Base-by-base conservation (phyloP, 1,284 basidiomycete genomes). In the Boletellus deceptivus region DNA sequence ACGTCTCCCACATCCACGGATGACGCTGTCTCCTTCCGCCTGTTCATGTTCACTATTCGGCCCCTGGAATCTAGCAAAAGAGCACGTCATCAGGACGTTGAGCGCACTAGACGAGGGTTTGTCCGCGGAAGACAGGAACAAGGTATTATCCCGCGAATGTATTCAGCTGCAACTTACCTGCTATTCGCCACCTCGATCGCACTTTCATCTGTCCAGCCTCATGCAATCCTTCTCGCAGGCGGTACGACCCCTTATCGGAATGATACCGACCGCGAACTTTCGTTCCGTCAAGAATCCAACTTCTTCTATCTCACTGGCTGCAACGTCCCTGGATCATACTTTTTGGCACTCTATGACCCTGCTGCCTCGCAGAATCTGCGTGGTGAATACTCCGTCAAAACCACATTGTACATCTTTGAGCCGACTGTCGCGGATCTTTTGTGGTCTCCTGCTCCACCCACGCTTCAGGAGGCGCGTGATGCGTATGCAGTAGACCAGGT, bases 271-370 rank as follows among this genome's bases (percentile, higher is more conserved):
- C 80, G 92, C 46, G 92, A 94, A 70, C 73, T 92, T 43, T 69
- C 77, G 1, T 93, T 92, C 68, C 83, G 84, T 58, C 74, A 76
- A 72, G 91, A 94, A 72, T 87, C 86, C 59, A 95, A 95, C 71
- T 96, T 95, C 69, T 87, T 81, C 72, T 95, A 93, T 66, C 75
- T 95, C 6, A 81, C 90, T 0, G 91, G 91, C 53, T 91, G 88
- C 70, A 73, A 77, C 41, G 77, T 92, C 1, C 88, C 91, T 3
- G 73, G 75, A 0, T 84, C 89, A 1, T 83, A 80, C 52, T 68
- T 93, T 9, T 69, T 93, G n/a, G 67, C 89, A 9, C 70, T 77
- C 0, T 85, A 80, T 59, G 74, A 57, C 64, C 74, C 46, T 22
- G 13, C 27, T 39, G 39, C 13, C 22, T 22, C 40, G 14, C 53